phyloP scores from a whole-genome alignment of 805 yeast species.

The Zygoascus flipseniorum region DNA sequence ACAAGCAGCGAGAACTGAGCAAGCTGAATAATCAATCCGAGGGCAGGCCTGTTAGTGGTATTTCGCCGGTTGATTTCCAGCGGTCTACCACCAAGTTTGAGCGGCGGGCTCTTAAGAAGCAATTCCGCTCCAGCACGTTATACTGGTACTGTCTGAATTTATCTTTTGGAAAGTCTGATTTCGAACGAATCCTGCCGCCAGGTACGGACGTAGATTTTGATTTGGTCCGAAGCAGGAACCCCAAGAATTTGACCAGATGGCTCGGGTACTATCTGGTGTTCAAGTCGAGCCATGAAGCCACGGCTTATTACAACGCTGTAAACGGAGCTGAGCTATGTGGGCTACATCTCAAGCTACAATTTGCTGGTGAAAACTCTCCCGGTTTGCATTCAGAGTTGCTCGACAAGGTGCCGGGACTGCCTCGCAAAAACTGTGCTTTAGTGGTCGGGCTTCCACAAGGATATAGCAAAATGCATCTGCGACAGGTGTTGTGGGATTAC shows the following conservation, averaged over 20 bases:
- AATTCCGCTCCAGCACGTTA: constrained; percentile 20
- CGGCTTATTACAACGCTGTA: constrained; percentile 44
- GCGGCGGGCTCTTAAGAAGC: not conserved
- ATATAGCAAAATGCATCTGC: constrained; percentile 14
- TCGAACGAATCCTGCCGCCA: constrained; percentile 26
- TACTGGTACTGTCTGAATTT: constrained; percentile 28
- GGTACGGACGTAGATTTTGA: constrained; percentile 13
- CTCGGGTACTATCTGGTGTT: constrained; percentile 50
- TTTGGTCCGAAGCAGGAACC: constrained; percentile 43
- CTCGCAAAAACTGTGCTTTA: constrained; percentile 23
- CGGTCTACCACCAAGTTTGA: constrained; percentile 1
- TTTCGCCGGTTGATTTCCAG: not conserved
- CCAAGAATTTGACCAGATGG: constrained; percentile 35
- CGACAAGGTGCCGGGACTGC: constrained; percentile 17
- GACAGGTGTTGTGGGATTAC: constrained; percentile 27
- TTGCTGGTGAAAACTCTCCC: constrained; percentile 27
- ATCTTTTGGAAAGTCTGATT: constrained; percentile 23
- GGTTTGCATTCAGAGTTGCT: constrained; percentile 19
- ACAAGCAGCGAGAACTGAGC: not conserved
- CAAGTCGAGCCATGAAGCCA: constrained; percentile 39
- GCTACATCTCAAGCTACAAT: constrained; percentile 36
- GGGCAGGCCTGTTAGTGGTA: not conserved
- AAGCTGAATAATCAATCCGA: not conserved
- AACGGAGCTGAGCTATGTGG: constrained; percentile 44
- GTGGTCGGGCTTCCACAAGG: constrained; percentile 26